A percentile compares a stretch with the other conserved stretches of the same genome.
These are phyloP conservation scores for Colletotrichum sp. DNA, from an alignment of 2,329 filamentous ascomycete species.

Conservation along the genomic window DNA sequence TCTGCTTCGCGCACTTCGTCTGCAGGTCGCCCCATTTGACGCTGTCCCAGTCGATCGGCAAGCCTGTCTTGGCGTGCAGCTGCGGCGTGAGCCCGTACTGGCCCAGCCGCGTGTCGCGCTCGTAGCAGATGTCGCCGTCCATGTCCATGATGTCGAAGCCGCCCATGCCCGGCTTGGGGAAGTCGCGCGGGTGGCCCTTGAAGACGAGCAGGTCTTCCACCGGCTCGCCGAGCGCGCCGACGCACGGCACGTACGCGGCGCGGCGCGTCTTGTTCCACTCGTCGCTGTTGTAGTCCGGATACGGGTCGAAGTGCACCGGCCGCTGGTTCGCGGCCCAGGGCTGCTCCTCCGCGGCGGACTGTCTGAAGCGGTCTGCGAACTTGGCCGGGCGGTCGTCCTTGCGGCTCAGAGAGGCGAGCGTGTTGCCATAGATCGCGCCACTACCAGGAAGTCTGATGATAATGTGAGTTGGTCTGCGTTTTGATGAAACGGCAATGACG, in stretches of 20 bases:
- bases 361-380: slow-evolving; percentile 24
- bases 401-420: slow-evolving; percentile 50
- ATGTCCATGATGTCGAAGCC: slow-evolving; percentile 65
- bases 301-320: slow-evolving; percentile 70
- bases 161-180: slow-evolving; percentile 67
- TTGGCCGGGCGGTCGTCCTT: slow-evolving; percentile 41
- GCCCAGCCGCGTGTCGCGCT: slow-evolving; percentile 72
- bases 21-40: slow-evolving; percentile 79
- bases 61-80: slow-evolving; percentile 47
- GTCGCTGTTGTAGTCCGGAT: slow-evolving; percentile 71
- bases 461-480: not conserved
- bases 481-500: slow-evolving; percentile 11
- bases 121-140: slow-evolving; percentile 70
- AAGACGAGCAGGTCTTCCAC: slow-evolving; percentile 69
- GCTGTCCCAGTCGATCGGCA: slow-evolving; percentile 61
- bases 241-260: slow-evolving; percentile 67
- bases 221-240: slow-evolving; percentile 65
- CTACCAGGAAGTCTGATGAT: slow-evolving; percentile 45
- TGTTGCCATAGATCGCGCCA: slow-evolving; percentile 63
- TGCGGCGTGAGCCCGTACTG: slow-evolving; percentile 64
- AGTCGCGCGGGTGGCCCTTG: slow-evolving; percentile 63
- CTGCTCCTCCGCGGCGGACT: slow-evolving; percentile 28
- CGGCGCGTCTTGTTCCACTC: slow-evolving; percentile 62
- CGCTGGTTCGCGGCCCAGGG: slow-evolving; percentile 38
- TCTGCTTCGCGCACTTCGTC: slow-evolving; percentile 67